Evolutionary conservation across 1,139 yeast species (phyloP), one percentile per base, ranked within the genome.

Genomic region (Saccharomyces hybrid): DNA sequence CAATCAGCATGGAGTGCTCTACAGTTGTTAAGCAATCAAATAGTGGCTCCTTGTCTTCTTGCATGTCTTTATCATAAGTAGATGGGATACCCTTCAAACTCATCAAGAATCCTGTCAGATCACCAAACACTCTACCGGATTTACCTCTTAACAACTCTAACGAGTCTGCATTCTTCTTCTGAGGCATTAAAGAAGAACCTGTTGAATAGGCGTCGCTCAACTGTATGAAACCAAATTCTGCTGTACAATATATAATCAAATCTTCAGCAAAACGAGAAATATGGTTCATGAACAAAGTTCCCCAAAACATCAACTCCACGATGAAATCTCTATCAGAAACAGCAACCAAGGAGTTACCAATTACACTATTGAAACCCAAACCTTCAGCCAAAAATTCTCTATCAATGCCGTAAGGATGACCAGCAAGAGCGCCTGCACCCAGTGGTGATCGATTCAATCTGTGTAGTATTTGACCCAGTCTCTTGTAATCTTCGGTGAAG

Each of bases 101-200:
- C 97, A 93, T 93, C 79, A 93, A 79, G 76, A 93, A 93, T 1
- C 99, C 99, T 29, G 96, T 82, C 59, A 95, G 76, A 46, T 89
- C 85, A 69, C 99, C 99, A 67, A 93, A 91, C 20, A 90, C 96
- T 71, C 99, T 85, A 53, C 99, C 99, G 20, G 95, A 85, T 75
- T 93, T 93, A 56, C 99, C 99, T 73, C 99, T 82, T 68, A 95
- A 79, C 60, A 93, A 78, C 75, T 93, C 99, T 62, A 93, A 78
- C 44, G 96, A 88, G 70, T 93, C 99, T 2, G 99, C 97, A 74
- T 93, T 93, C 74, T 93, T 95, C 83, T 93, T 93, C 73, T 95
- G 99, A 27, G 99, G 99, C 99, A 93, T 93, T 69, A 93, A 79
- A 47, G 97, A 89, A 5, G 97, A 89, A 8, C 99, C 99, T 9